A percentile compares a stretch with the other conserved stretches of the same genome.
Conservation (phyloP, 768 basidiomycete genomes). For the Goffeauzyma gilvescens region DNA sequence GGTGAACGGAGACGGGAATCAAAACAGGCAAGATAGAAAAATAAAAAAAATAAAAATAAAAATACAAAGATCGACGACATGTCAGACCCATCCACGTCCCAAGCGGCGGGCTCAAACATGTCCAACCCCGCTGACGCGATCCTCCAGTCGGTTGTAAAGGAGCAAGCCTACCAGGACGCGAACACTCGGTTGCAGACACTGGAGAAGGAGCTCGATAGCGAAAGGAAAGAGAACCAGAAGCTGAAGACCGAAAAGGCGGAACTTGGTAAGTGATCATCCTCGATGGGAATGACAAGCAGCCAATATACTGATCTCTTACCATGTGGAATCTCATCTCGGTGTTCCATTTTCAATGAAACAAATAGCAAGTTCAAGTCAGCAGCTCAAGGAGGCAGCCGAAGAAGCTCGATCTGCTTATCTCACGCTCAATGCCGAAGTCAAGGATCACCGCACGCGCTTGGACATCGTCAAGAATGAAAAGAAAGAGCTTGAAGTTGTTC, state of each 20-base stretch:
- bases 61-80: too few relatives aligned
- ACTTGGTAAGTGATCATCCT: slow-evolving; percentile 4
- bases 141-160: slow-evolving; percentile 5
- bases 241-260: slow-evolving; percentile 4
- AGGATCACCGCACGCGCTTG: slow-evolving; percentile 5
- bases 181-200: slow-evolving; percentile 1
- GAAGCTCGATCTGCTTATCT: not conserved
- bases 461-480: slow-evolving; percentile 8
- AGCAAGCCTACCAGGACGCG: slow-evolving; percentile 10
- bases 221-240: slow-evolving; percentile 5
- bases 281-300: not conserved
- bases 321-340: not conserved
- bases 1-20: too few relatives aligned
- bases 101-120: too few relatives aligned
- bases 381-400: slow-evolving; percentile 6
- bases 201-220: slow-evolving; percentile 2
- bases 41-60: too few relatives aligned
- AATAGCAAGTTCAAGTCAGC: slow-evolving; percentile 2
- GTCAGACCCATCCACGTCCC: too few relatives aligned
- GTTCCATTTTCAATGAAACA: too few relatives aligned
- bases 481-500: slow-evolving; percentile 2
- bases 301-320: not conserved
- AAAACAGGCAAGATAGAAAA: too few relatives aligned
- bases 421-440: not conserved
- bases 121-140: too few relatives aligned